Evolutionary conservation across 176 grass and related monocot species (phyloP).

Genomic region (Phyllostachys edulis): DNA sequence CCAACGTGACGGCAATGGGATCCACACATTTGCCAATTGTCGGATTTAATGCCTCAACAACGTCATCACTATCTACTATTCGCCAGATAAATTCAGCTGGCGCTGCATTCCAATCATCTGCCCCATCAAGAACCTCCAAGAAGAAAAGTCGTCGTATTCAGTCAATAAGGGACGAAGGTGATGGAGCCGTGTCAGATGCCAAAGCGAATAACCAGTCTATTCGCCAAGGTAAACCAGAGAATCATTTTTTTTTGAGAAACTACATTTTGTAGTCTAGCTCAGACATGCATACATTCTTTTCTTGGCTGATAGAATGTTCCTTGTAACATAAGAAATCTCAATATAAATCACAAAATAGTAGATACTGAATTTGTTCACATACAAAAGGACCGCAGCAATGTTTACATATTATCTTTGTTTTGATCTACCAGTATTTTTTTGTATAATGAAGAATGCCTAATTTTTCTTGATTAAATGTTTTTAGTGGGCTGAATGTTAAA

Average conservation of each 20-base stretch:
- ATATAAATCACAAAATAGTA: background rate
- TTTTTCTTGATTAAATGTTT: background rate
- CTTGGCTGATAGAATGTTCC: background rate
- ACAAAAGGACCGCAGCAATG: background rate
- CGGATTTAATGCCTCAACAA: slow-evolving; percentile 33
- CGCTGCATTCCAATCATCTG: slow-evolving; percentile 22
- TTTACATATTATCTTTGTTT: background rate
- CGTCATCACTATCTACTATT: slow-evolving; percentile 31
- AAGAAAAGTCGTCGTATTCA: slow-evolving; percentile 27
- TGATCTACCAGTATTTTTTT: background rate
- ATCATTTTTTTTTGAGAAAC: background rate
- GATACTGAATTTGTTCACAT: background rate
- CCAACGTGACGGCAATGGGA: slow-evolving; percentile 20
- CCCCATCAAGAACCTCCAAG: slow-evolving; percentile 30
- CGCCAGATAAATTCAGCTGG: slow-evolving; percentile 38
- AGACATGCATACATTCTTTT: background rate
- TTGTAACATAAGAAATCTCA: background rate
- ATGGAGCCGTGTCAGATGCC: slow-evolving; percentile 45
- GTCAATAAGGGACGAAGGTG: slow-evolving; percentile 45
- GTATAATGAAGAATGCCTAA: background rate
- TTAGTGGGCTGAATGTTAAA: background rate
- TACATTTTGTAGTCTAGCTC: background rate
- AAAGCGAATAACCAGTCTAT: slow-evolving; percentile 37
- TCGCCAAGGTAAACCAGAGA: slow-evolving; percentile 32
- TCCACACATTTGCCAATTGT: slow-evolving; percentile 35